Conservation (phyloP, 2,329 filamentous ascomycete species). For the Pyricularia pennisetigena region DNA sequence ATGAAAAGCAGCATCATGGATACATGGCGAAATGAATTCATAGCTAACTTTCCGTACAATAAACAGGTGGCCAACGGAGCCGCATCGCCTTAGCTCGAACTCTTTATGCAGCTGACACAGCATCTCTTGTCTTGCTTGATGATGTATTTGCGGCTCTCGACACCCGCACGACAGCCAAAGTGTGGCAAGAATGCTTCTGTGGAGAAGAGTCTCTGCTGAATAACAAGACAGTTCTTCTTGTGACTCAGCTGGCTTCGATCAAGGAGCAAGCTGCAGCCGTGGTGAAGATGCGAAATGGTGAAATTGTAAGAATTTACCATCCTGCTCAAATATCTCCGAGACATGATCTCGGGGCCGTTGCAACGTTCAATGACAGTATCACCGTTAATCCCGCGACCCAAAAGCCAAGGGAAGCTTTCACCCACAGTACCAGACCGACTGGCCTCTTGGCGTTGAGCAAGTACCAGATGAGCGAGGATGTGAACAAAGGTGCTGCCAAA, state of each 20-base stretch:
- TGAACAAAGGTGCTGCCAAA: neutral
- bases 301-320: neutral
- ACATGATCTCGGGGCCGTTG: neutral
- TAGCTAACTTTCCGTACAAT: neutral
- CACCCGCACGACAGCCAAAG: slow-evolving; percentile 42
- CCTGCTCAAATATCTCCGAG: neutral
- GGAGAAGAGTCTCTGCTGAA: slow-evolving; percentile 33
- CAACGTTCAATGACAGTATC: neutral
- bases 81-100: slow-evolving; percentile 39
- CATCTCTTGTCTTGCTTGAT: slow-evolving; percentile 44
- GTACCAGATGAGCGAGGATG: neutral
- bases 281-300: slow-evolving; percentile 34
- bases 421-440: slow-evolving; percentile 13
- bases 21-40: neutral
- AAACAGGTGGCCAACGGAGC: slow-evolving; percentile 14
- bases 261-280: slow-evolving; percentile 38
- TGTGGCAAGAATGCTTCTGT: slow-evolving; percentile 50
- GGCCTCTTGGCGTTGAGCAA: neutral
- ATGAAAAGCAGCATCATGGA: neutral
- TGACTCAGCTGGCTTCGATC: slow-evolving; percentile 46
- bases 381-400: neutral
- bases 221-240: slow-evolving; percentile 44
- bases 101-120: slow-evolving; percentile 38
- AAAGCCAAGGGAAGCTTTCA: neutral
- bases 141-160: slow-evolving; percentile 52